These are phyloP conservation scores for Lepidium sativum DNA, from an alignment of 345 rosid genomes.

Conservation along the genomic window DNA sequence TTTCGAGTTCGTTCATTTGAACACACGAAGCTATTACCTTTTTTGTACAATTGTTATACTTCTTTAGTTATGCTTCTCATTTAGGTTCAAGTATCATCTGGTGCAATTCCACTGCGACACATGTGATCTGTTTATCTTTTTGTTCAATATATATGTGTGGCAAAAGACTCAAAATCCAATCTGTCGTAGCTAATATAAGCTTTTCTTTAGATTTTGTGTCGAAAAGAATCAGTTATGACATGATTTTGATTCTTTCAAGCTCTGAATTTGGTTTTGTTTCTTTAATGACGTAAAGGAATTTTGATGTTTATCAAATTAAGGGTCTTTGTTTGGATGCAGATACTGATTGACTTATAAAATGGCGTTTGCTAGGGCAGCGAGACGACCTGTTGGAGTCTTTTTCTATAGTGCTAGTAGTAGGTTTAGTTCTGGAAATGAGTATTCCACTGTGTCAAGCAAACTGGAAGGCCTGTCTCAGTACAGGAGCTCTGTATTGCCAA, in stretches of 20 bases:
- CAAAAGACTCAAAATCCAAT: background rate
- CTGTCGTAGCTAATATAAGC: too few relatives aligned
- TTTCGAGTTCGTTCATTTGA: slow-evolving; percentile 10
- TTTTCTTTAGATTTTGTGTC: background rate
- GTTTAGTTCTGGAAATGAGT: slow-evolving; percentile 24
- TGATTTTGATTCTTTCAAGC: background rate
- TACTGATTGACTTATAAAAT: slow-evolving; percentile 26
- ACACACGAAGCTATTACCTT: background rate
- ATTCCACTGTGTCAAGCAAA: slow-evolving; percentile 31
- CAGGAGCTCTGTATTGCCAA: slow-evolving; percentile 14
- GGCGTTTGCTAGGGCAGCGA: slow-evolving; percentile 47
- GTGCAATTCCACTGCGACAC: background rate
- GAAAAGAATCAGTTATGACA: background rate
- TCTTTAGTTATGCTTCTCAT: background rate
- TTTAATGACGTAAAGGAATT: background rate
- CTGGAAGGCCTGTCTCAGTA: slow-evolving; percentile 18
- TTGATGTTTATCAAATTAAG: background rate
- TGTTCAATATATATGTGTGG: background rate
- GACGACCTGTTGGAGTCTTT: slow-evolving; percentile 38
- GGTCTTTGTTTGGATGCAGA: slow-evolving; percentile 19
- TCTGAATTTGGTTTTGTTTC: background rate
- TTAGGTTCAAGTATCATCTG: background rate
- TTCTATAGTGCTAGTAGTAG: slow-evolving; percentile 19
- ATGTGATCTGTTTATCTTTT: background rate
- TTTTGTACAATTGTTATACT: too few relatives aligned